A percentile compares a stretch with the other conserved stretches of the same genome.
phyloP scores from a whole-genome alignment of 1,284 basidiomycete genomes.

The Leccinum ponderosum region DNA sequence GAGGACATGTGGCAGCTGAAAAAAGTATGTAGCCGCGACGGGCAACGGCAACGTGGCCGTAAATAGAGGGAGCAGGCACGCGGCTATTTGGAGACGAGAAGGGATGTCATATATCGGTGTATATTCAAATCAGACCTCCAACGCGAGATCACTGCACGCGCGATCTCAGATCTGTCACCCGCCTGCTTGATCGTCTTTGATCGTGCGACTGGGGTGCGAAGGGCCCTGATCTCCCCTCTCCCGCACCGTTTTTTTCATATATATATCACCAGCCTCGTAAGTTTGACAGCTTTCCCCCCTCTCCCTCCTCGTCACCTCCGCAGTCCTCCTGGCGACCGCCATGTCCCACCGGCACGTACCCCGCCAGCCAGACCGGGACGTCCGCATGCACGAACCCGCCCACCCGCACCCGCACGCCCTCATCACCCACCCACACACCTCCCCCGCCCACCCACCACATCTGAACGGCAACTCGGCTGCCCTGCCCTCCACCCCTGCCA shows the following conservation, averaged over 20 bases:
- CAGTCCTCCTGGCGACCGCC: conserved; percentile 21
- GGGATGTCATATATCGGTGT: conserved; percentile 34
- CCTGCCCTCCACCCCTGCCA: conserved; percentile 40
- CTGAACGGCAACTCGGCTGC: conserved; percentile 49
- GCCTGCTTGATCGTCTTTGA: conserved; percentile 51
- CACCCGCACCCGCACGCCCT: conserved; percentile 46
- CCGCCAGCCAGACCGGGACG: conserved; percentile 60
- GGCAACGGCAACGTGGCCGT: conserved; percentile 47
- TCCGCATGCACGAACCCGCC: conserved; percentile 60
- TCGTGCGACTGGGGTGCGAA: conserved; percentile 50
- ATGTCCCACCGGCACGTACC: conserved; percentile 67
- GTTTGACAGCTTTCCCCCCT: conserved; percentile 46
- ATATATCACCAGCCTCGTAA: conserved; percentile 50
- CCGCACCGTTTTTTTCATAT: conserved; percentile 48
- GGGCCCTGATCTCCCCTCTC: conserved; percentile 41
- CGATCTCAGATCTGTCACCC: conserved; percentile 40
- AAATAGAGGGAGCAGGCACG: conserved; percentile 45
- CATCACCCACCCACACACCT: conserved; percentile 39
- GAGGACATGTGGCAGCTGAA: conserved; percentile 34
- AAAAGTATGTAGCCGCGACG: conserved; percentile 32
- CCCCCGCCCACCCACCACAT: conserved; percentile 37
- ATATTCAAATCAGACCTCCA: conserved; percentile 43
- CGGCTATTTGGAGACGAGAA: conserved; percentile 45
- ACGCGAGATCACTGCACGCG: conserved; percentile 37
- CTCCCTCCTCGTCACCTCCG: conserved; percentile 34